Base-by-base conservation (phyloP, 345 rosid genomes). In the Aquilaria yunnanensis region DNA sequence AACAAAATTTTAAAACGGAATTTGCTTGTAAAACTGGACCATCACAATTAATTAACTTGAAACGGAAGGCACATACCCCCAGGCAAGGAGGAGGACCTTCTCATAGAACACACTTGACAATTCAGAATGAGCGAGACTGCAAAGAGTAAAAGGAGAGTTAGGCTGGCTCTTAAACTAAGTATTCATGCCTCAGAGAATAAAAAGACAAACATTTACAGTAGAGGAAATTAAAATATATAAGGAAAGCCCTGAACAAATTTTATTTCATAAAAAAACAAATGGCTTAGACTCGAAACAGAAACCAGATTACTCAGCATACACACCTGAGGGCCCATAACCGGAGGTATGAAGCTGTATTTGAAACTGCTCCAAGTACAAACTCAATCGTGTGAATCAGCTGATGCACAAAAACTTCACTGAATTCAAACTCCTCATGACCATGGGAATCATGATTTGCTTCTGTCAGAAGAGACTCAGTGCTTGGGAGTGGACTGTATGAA, bases 241-340 rank as follows among this genome's bases (percentile, higher is more conserved):
- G 37, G 43, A 65, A 65, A 55, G 1, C 43, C 43, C 7, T 3
- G 32, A 61, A 16, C 32, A 1, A 5, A 12, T 51, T 10, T 56
- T 61, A 48, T 61, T 57, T 57, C 41, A 52, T 51, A 47, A 9
- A 33, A 50, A 49, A n/a, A 71, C 37, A 46, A 5, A 23, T 23
- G 23, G 23, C 10, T 16, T 32, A 23, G 55, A 8, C 51, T 59
- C 6, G 43, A 30, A 7, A 32, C 14, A 47, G 43, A 57, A 56
- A 49, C 32, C 31, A 47, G 53, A 46, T 41, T 64, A 13, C 32
- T 52, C 47, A 14, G n/a, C 43, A 37, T 30, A 59, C 65, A 60
- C 70, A 94, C 99, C 97, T 95, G 67, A 95, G 90, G 14, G 97
- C 96, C 99, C 99, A 91, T 46, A 87, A 70, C 52, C 97, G 91